Evolutionary conservation across 2,329 filamentous ascomycete genomes (phyloP), one percentile per base, ranked within the genome.

Genomic region (Pseudopithomyces chartarum): DNA sequence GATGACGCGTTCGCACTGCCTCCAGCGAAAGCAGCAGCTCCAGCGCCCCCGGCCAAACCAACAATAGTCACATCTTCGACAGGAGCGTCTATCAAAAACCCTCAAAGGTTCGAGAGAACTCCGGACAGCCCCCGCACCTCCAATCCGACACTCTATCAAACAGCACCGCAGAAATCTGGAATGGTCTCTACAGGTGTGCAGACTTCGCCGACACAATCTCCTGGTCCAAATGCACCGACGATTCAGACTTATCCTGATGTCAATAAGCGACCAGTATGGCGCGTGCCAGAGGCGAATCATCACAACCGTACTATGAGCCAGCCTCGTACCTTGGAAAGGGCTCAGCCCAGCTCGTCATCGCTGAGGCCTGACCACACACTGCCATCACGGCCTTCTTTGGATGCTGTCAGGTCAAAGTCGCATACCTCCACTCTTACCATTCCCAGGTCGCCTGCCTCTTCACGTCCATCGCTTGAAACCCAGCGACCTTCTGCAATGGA

Each of bases 121-220:
- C 62, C 66, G 40, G 71, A 71, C 19, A 65, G 62, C 47, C 57
- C 61, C 17, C 67, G 64, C 12, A 64, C 59, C 32, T 66, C 70
- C 3, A 72, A 61, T 32, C 61, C 71, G 34, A 47, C 61, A 32
- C 67, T 78, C 38, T 83, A 62, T 33, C 77, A 80, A 53, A 79
- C 79, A 2, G 75, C 79, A 40, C 82, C 86, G 33, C 78, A 75
- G 62, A 79, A 78, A 48, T 78, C 84, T 46, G 55, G 69, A 42
- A 84, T 88, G 82, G 83, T 88, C 8, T 90, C 87, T 10, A 89
- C 86, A 54, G 92, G 92, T 12, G 96, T 92, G 0, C 94, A 95
- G 87, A 96, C 92, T 3, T 83, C 80, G 11, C 84, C 87, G 1
- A 79, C 82, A 23, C 77, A 79, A 33, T 74, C 73, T 19, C 70